Percentiles rank a stretch among this genome's conserved stretches.
phyloP scores from a whole-genome alignment of 2,329 filamentous ascomycete genomes.

The Pseudogymnoascus sp. region DNA sequence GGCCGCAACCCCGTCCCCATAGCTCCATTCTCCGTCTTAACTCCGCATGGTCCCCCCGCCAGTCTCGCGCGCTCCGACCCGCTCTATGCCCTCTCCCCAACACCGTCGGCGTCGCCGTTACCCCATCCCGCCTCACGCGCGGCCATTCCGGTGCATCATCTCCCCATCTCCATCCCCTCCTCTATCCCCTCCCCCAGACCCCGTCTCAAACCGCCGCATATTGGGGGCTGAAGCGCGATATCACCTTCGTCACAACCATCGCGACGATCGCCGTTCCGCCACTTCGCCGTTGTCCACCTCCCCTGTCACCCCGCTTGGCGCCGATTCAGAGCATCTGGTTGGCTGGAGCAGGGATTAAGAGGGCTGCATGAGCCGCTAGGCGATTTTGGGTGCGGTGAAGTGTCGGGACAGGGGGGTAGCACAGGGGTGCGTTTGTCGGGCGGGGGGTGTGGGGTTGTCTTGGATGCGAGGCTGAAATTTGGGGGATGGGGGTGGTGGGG shows the following conservation, averaged over 20 bases:
- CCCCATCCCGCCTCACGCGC: not conserved
- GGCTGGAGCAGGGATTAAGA: not conserved
- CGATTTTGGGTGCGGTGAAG: not conserved
- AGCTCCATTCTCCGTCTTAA: not conserved
- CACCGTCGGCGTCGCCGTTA: not conserved
- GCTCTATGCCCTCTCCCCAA: not conserved
- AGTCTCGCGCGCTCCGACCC: not conserved
- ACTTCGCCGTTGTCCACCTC: not conserved
- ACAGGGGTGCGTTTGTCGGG: not conserved
- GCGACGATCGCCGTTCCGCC: not conserved
- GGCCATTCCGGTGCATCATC: not conserved
- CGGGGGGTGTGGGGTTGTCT: not conserved
- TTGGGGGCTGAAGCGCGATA: not conserved
- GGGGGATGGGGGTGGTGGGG: not conserved
- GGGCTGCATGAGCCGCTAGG: not conserved
- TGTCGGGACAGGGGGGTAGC: not conserved
- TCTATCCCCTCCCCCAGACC: not conserved
- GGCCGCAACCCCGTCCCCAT: not conserved
- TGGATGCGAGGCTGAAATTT: not conserved
- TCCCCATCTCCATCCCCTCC: no score
- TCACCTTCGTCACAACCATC: not conserved
- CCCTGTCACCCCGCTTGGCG: not conserved
- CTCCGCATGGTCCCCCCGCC: not conserved
- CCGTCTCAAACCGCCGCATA: not conserved
- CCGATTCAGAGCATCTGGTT: not conserved